Percentiles rank a stretch among this genome's conserved stretches.
phyloP scores from a whole-genome alignment of 148 eudicot species.

The Silene latifolia region DNA sequence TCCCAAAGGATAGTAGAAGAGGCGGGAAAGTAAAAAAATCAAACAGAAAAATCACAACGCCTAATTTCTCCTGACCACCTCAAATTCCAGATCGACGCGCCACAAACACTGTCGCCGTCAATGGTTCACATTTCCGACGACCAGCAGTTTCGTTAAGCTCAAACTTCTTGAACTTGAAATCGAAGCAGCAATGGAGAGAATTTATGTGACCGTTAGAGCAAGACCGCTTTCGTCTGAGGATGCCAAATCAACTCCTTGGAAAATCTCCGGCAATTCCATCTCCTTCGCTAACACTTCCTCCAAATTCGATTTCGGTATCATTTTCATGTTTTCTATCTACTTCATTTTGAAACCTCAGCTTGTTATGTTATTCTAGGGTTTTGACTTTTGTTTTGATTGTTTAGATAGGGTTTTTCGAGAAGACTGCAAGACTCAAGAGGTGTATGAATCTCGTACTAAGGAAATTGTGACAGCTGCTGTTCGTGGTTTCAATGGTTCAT shows the following conservation, averaged over 20 bases:
- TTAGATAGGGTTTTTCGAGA: conserved; percentile 76
- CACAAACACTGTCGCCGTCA: neutral
- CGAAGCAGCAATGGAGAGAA: conserved; percentile 59
- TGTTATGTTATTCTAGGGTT: conserved; percentile 18
- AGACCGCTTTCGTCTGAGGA: conserved; percentile 79
- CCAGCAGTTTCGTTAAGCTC: neutral
- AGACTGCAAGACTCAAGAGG: conserved; percentile 61
- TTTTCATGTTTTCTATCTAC: neutral
- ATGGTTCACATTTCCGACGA: neutral
- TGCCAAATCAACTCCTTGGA: conserved; percentile 76
- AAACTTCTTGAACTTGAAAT: neutral
- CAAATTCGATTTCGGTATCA: conserved; percentile 76
- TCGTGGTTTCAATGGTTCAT: conserved; percentile 77
- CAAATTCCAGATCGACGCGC: neutral
- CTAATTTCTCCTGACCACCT: no score
- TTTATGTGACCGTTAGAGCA: conserved; percentile 78
- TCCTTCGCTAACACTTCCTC: conserved; percentile 38
- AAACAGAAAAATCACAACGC: neutral
- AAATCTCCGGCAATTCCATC: conserved; percentile 69
- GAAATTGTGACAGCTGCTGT: conserved; percentile 86
- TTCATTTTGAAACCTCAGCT: neutral
- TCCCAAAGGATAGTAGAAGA: neutral
- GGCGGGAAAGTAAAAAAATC: neutral
- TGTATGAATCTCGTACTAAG: conserved; percentile 66
- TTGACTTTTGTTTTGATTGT: neutral